Conservation (phyloP, 106 monocot species). For the Phalaenopsis aphrodite region DNA sequence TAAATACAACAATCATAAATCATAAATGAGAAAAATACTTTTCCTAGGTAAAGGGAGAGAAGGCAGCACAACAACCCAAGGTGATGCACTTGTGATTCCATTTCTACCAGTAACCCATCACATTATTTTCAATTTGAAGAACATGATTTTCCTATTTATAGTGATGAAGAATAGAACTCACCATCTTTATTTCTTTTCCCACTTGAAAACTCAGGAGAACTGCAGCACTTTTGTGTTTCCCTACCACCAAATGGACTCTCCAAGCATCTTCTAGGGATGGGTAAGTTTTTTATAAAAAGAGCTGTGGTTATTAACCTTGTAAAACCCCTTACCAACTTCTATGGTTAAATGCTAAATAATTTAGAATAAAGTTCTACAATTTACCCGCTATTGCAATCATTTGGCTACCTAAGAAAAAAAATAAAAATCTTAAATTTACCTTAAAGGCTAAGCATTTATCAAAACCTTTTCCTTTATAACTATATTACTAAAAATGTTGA, state of each 20-base stretch:
- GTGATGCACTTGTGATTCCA: neutral
- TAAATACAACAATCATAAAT: neutral
- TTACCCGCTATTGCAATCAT: neutral
- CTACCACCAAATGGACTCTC: neutral
- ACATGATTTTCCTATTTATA: neutral
- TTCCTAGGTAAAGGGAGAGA: neutral
- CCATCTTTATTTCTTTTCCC: neutral
- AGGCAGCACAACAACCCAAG: neutral
- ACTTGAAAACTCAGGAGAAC: neutral
- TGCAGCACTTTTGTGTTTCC: neutral
- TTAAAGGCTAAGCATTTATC: neutral
- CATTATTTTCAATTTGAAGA: neutral
- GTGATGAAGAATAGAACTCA: neutral
- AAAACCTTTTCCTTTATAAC: neutral
- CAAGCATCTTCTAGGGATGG: too few species aligned
- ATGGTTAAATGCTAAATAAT: too few species aligned
- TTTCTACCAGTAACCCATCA: neutral
- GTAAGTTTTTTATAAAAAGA: too few species aligned
- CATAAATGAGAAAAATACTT: neutral
- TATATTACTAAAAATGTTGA: neutral
- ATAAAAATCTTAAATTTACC: neutral
- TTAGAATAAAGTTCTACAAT: neutral
- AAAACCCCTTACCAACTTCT: too few species aligned
- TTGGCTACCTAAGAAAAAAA: neutral
- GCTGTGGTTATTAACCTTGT: too few species aligned